Evolutionary conservation across 75 land plant species (phyloP).

Genomic region (Gnetum montanum): DNA sequence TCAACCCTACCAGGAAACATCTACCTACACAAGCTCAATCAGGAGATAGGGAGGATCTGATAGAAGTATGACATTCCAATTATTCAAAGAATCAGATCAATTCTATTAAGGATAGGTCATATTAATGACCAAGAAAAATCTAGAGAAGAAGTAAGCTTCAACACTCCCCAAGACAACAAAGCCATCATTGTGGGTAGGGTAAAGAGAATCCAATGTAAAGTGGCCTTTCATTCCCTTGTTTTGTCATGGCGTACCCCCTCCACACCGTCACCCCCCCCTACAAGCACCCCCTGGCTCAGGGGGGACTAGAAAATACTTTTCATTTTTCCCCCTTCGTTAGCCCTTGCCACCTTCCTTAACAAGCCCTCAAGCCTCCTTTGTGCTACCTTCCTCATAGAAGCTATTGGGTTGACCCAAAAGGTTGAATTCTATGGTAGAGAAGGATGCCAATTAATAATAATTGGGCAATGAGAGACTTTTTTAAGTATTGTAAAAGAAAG

Average conservation of each 20-base stretch:
- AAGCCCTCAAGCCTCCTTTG: neutral
- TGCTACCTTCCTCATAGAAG: neutral
- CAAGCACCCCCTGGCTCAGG: too few relatives aligned
- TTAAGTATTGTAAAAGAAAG: neutral
- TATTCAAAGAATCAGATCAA: neutral
- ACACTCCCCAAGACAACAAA: neutral
- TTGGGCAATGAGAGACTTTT: neutral
- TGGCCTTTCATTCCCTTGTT: too few relatives aligned
- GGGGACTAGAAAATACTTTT: too few relatives aligned
- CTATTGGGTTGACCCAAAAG: neutral
- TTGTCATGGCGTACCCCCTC: too few relatives aligned
- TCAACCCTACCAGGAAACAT: too few relatives aligned
- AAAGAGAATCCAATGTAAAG: too few relatives aligned
- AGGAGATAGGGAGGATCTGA: too few relatives aligned
- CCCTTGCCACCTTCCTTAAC: neutral
- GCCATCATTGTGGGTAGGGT: too few relatives aligned
- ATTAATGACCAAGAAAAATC: neutral
- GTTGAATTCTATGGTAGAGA: neutral
- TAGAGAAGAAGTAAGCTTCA: neutral
- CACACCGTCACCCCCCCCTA: too few relatives aligned
- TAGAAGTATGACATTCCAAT: too few relatives aligned
- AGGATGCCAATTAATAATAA: neutral
- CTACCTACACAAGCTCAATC: too few relatives aligned
- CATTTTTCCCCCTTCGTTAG: too few relatives aligned
- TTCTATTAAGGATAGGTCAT: neutral